A percentile compares a stretch with the other conserved stretches of the same genome.
These are phyloP conservation scores for Leccinum variicolor DNA, from an alignment of 768 basidiomycete genomes.

Conservation along the genomic window DNA sequence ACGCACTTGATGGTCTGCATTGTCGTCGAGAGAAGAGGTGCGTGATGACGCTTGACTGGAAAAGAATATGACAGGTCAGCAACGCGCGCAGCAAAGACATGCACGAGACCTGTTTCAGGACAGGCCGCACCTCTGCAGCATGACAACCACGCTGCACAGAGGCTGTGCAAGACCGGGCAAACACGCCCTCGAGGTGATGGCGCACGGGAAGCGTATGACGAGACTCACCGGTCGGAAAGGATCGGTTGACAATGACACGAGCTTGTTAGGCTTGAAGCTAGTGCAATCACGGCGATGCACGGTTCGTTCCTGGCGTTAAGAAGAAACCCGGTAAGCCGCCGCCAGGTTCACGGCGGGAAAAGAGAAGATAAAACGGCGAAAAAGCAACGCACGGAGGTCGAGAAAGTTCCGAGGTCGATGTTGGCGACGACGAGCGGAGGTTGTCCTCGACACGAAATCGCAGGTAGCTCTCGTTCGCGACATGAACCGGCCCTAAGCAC, in stretches of 20 bases:
- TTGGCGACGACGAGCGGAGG: constrained; percentile 29
- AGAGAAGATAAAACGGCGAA: not conserved
- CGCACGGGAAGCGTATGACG: not conserved
- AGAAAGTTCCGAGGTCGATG: constrained; percentile 22
- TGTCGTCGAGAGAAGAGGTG: constrained; percentile 5
- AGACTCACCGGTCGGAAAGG: constrained; percentile 23
- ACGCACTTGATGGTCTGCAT: constrained; percentile 99
- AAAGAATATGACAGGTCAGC: constrained; percentile 12
- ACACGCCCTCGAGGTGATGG: constrained; percentile 5
- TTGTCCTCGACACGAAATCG: constrained; percentile 28
- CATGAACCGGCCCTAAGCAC: constrained; percentile 33
- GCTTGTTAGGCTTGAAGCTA: constrained; percentile 21
- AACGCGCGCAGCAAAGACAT: constrained; percentile 12
- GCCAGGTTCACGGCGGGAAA: not conserved
- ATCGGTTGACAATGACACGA: constrained; percentile 17
- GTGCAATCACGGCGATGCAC: constrained; percentile 28
- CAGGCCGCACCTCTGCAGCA: constrained; percentile 18
- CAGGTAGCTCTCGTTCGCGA: constrained; percentile 19
- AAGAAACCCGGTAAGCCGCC: constrained; percentile 20
- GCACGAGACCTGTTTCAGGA: constrained; percentile 27
- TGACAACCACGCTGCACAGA: constrained; percentile 28
- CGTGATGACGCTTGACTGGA: constrained; percentile 14
- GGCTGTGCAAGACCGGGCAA: constrained; percentile 23
- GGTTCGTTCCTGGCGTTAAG: constrained; percentile 22
- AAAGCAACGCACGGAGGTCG: constrained; percentile 18